Evolutionary conservation across 164 flowering plant genomes (phyloP), one percentile per base, ranked within the genome.

Genomic region (Magnolia sinica): DNA sequence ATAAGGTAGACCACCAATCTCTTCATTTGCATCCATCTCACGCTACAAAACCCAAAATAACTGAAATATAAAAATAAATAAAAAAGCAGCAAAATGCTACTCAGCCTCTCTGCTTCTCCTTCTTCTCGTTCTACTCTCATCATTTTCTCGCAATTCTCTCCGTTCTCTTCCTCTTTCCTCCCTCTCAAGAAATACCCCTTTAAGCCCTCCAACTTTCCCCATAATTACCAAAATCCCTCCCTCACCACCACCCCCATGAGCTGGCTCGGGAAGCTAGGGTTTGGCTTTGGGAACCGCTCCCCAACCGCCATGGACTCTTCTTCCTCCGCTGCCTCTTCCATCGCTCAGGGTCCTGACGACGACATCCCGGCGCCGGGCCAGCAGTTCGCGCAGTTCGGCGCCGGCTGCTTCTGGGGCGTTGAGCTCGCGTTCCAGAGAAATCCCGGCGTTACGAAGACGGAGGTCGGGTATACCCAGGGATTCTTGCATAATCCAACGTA

Each of bases 321-420:
- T 7, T 61, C 66, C 0, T 16, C 76, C 23, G 23, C 76, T n/a
- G 10, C 65, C 22, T 75, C 71, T 10, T 29, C 77, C 16, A 68
- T 75, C 50, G 87, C 97, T 6, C 96, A 88, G 78, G 90, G 90
- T 20, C 96, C 96, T 1, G 98, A 95, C 77, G 90, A 89, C 58
- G 95, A 92, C 69, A 45, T 83, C 13, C 95, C 96, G 0, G 90
- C 88, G 4, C 89, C 96, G 0, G 95, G 92, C 0, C 95, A 89
- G 78, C 83, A 86, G 76, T 92, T 92, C 76, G 90, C 89, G 8
- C 92, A 91, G 65, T 84, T 95, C 79, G 98, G 95, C 0, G 95
- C 94, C 2, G 98, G 98, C 0, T 95, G 97, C 79, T 95, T 93
- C 77, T 95, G 97, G 98, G 95, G 97, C 1, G 94, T 91, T 1